Evolutionary conservation across 345 rosid species (phyloP).

Genomic region (Brassica napus): Da-Ae NC_063448.1:53711501-53712000

Average conservation of each 20-base stretch:
- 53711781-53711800: conserved; percentile 67
- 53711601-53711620: conserved; percentile 72
- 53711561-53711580: conserved; percentile 17
- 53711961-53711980: conserved; percentile 97
- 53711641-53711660: conserved; percentile 32
- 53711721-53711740: conserved; percentile 59
- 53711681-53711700: conserved; percentile 71
- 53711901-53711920: conserved; percentile 94
- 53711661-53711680: conserved; percentile 39
- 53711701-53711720: conserved; percentile 94
- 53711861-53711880: conserved; percentile 27
- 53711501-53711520: conserved; percentile 14
- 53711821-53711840: conserved; percentile 91
- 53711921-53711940: conserved; percentile 96
- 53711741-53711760: conserved; percentile 40
- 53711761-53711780: conserved; percentile 48
- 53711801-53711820: conserved; percentile 86
- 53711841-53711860: conserved; percentile 57
- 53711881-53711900: conserved; percentile 44
- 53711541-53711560: conserved; percentile 38
- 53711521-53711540: conserved; percentile 25
- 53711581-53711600: conserved; percentile 43
- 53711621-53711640: conserved; percentile 52
- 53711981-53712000: conserved; percentile 98
- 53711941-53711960: conserved; percentile 93